These are phyloP conservation scores for Mortierella sp. DNA, from an alignment of 371 early-diverging fungal species.

Conservation along the genomic window DNA sequence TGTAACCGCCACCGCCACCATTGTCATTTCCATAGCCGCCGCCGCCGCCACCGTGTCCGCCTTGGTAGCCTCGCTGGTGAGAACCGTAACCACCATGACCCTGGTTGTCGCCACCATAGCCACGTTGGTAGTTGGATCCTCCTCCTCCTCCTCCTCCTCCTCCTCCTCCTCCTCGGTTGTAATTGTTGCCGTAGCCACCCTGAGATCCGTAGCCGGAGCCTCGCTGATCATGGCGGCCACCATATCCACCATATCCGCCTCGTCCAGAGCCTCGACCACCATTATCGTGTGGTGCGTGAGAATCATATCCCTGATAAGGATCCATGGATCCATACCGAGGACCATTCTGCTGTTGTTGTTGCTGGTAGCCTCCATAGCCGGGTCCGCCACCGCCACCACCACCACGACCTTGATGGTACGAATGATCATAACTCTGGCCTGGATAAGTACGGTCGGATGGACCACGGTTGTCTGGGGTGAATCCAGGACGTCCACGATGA, in stretches of 20 bases:
- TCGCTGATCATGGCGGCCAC: conserved; percentile 27
- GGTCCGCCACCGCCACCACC: conserved; percentile 11
- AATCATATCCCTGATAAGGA: conserved; percentile 48
- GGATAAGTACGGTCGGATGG: conserved; percentile 45
- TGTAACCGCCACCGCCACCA: conserved; percentile 34
- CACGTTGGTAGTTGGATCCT: conserved; percentile 11
- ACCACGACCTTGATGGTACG: conserved; percentile 27
- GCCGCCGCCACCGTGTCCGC: conserved; percentile 29
- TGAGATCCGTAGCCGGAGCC: conserved; percentile 37
- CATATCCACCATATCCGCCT: conserved; percentile 50
- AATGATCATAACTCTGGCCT: conserved; percentile 43
- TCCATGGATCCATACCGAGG: conserved; percentile 38
- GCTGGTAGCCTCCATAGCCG: conserved; percentile 10
- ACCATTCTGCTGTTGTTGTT: conserved; percentile 29
- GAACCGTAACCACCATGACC: conserved; percentile 30
- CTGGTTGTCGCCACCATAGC: conserved; percentile 28
- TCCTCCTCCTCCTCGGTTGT: conserved; percentile 28
- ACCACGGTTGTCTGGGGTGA: conserved; percentile 45
- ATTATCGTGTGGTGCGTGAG: conserved; percentile 22
- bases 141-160: conserved; percentile 36
- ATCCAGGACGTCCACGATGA: conserved; percentile 43
- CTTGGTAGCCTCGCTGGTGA: conserved; percentile 31
- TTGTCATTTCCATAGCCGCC: conserved; percentile 35
- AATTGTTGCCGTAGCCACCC: conserved; percentile 28
- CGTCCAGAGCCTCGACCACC: conserved; percentile 36